Conservation (phyloP, 441 rosid genomes). For the Sinapis alba region DNA sequence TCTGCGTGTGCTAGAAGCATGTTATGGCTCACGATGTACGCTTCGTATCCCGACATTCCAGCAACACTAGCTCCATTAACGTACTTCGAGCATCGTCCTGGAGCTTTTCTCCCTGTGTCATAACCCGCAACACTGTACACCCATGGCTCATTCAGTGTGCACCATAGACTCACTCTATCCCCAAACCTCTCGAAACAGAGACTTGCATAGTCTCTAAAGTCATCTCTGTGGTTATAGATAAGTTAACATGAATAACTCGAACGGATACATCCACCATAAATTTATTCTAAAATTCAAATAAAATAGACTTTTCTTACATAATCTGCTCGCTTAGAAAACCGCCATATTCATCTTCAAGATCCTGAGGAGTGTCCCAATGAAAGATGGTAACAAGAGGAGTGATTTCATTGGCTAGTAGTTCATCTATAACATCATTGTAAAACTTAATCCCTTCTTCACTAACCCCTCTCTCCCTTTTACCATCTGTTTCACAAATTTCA, state of each 20-base stretch:
- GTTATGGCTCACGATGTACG: slow-evolving; percentile 47
- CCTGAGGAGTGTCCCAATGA: slow-evolving; percentile 46
- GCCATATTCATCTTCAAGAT: slow-evolving; percentile 46
- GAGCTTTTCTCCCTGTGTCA: slow-evolving; percentile 40
- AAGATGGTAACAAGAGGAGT: slow-evolving; percentile 45
- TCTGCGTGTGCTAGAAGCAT: slow-evolving; percentile 46
- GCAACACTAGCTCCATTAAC: slow-evolving; percentile 35
- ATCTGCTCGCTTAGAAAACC: slow-evolving; percentile 44
- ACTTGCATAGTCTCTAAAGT: slow-evolving; percentile 41
- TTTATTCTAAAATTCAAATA: not conserved
- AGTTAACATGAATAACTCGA: slow-evolving; percentile 4
- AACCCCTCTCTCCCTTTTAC: slow-evolving; percentile 48
- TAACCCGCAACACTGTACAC: slow-evolving; percentile 41
- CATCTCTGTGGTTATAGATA: slow-evolving; percentile 32
- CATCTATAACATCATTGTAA: slow-evolving; percentile 52
- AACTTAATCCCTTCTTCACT: slow-evolving; percentile 49
- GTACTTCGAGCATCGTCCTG: slow-evolving; percentile 41
- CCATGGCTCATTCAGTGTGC: slow-evolving; percentile 43
- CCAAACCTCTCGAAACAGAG: slow-evolving; percentile 46
- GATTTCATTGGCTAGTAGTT: slow-evolving; percentile 45
- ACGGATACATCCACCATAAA: not conserved
- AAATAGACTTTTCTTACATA: slow-evolving; percentile 33
- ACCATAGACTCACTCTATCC: slow-evolving; percentile 40
- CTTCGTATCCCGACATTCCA: slow-evolving; percentile 45
- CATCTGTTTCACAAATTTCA: slow-evolving; percentile 35